Percentiles rank a stretch among this genome's conserved stretches.
Conservation (phyloP, 2,329 filamentous ascomycete genomes). For the Phoma sp. region DNA sequence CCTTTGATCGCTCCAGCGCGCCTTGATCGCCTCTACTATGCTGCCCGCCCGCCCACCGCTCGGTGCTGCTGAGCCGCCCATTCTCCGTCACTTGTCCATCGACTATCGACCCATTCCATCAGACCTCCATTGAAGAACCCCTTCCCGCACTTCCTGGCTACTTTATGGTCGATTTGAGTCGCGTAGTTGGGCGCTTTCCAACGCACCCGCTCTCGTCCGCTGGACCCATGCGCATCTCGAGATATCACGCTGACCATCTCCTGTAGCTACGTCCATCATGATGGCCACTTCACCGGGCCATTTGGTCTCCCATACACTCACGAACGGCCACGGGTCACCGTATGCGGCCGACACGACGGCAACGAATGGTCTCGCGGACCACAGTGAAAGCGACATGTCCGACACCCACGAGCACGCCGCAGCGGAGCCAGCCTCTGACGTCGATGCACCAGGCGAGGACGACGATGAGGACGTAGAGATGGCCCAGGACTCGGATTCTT, state of each 20-base stretch:
- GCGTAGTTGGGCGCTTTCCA: slow-evolving; percentile 49
- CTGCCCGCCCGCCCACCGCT: slow-evolving; percentile 29
- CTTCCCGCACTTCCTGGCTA: slow-evolving; percentile 31
- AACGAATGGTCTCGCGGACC: slow-evolving; percentile 56
- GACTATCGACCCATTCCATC: slow-evolving; percentile 47
- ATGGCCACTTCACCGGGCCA: slow-evolving; percentile 67
- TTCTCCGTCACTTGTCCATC: slow-evolving; percentile 42
- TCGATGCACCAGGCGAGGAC: slow-evolving; percentile 48
- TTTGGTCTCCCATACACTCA: slow-evolving; percentile 66
- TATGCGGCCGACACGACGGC: slow-evolving; percentile 55
- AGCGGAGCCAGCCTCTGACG: slow-evolving; percentile 45
- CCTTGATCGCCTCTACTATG: slow-evolving; percentile 19
- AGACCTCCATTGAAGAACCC: slow-evolving; percentile 43
- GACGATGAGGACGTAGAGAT: slow-evolving; percentile 52
- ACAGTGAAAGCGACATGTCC: slow-evolving; percentile 78
- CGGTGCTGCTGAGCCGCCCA: slow-evolving; percentile 28
- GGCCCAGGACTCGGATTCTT: slow-evolving; percentile 54
- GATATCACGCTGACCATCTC: slow-evolving; percentile 52
- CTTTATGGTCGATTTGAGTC: slow-evolving; percentile 50
- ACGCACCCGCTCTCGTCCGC: slow-evolving; percentile 43
- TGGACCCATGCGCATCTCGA: slow-evolving; percentile 38
- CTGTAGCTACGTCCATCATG: slow-evolving; percentile 65
- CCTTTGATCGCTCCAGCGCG: slow-evolving; percentile 21
- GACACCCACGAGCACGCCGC: slow-evolving; percentile 67
- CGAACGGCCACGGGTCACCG: slow-evolving; percentile 70